These are phyloP conservation scores for Petrea volubilis DNA, from an alignment of 257 asterid genomes.

Conservation along the genomic window DNA sequence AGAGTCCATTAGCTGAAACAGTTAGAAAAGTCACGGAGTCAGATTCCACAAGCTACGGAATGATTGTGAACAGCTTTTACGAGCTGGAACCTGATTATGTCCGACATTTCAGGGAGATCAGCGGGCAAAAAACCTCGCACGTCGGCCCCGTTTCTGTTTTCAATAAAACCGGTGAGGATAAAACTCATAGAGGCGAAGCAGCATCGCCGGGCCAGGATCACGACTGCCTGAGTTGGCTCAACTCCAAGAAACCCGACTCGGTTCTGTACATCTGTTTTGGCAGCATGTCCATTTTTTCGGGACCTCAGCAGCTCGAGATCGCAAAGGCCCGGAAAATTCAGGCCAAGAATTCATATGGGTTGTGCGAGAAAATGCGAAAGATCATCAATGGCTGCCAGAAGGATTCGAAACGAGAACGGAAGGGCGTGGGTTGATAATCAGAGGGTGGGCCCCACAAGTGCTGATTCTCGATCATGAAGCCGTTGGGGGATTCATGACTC, in stretches of 20 bases:
- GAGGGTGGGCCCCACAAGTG: constrained; percentile 44
- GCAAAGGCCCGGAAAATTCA: constrained; percentile 36
- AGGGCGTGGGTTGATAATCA: constrained; percentile 31
- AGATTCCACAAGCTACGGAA: constrained; percentile 21
- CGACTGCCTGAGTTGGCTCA: constrained; percentile 37
- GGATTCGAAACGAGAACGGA: constrained; percentile 25
- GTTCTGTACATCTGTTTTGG: constrained; percentile 42
- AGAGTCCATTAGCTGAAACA: not conserved
- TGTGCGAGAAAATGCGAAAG: not conserved
- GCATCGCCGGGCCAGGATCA: not conserved
- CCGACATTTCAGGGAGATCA: constrained; percentile 1
- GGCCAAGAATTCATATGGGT: constrained; percentile 37
- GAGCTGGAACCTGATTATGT: constrained; percentile 36
- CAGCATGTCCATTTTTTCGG: constrained; percentile 27
- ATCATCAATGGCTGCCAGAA: constrained; percentile 16
- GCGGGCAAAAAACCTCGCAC: constrained; percentile 14
- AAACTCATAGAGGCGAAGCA: constrained; percentile 23
- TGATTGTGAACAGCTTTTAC: constrained; percentile 25
- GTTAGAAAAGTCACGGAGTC: not conserved
- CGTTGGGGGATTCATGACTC: constrained; percentile 42
- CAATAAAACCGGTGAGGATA: constrained; percentile 27
- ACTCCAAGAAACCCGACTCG: constrained; percentile 29
- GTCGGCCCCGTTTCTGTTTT: constrained; percentile 43
- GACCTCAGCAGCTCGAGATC: constrained; percentile 38
- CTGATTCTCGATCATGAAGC: constrained; percentile 38